Percentiles rank a stretch among this genome's conserved stretches.
phyloP scores from a whole-genome alignment of 306 rosid genomes.

The Luffa acutangula region DNA sequence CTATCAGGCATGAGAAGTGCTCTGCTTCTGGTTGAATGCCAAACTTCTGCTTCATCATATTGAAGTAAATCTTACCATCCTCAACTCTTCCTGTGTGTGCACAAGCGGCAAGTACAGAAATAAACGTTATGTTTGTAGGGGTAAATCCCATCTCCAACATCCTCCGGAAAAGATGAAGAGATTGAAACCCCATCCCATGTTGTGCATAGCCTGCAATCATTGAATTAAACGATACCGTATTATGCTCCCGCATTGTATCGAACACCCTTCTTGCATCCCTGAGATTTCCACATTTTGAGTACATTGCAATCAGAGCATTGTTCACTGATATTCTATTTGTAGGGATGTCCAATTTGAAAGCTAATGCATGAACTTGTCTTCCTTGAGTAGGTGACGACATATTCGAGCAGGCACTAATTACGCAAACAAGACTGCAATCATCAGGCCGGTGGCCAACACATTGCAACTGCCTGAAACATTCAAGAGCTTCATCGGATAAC shows the following conservation, averaged over 20 bases:
- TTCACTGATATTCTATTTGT: conserved; percentile 27
- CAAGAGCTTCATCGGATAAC: conserved; percentile 55
- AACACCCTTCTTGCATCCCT: conserved; percentile 59
- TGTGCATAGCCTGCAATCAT: conserved; percentile 2
- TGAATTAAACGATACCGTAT: conserved; percentile 34
- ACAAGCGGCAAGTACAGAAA: conserved; percentile 2
- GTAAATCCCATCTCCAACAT: conserved; percentile 44
- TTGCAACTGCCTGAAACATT: conserved; percentile 52
- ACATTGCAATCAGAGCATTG: conserved; percentile 73
- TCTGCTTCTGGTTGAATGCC: conserved; percentile 14
- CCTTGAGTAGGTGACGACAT: conserved; percentile 67
- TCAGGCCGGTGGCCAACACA: conserved; percentile 18
- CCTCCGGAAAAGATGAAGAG: conserved; percentile 44
- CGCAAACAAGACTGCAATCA: conserved; percentile 53
- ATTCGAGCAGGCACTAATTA: conserved; percentile 67
- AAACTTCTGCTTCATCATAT: conserved; percentile 56
- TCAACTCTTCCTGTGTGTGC: conserved; percentile 13
- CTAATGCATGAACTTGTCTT: conserved; percentile 57
- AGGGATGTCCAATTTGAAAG: conserved; percentile 13
- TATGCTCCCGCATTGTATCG: conserved; percentile 15
- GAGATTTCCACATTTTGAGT: conserved; percentile 74
- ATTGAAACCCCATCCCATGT: conserved; percentile 44
- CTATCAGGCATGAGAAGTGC: conserved; percentile 2
- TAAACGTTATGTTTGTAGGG: conserved; percentile 29
- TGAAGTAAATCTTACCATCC: conserved; percentile 57